Percentiles rank a stretch among this genome's conserved stretches.
Conservation (phyloP, 163 green algal genomes). For the Chlorella variabilis region DNA sequence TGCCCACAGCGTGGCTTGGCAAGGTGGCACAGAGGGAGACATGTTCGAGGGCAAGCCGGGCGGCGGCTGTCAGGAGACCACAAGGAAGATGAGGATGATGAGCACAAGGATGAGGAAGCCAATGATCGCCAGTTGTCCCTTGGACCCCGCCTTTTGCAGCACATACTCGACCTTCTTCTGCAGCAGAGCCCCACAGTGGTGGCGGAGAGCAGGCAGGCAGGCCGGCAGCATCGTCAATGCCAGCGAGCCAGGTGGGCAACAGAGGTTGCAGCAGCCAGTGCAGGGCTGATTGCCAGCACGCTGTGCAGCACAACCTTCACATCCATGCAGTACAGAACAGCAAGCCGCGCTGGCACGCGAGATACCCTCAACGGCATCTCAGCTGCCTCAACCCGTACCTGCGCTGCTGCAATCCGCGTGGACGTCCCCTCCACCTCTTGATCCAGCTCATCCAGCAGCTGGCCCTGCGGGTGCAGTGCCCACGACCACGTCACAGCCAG, state of each 20-base stretch:
- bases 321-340: no score
- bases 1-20: neutral
- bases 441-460: constrained; percentile 72
- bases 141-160: constrained; percentile 60
- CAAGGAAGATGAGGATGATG: constrained; percentile 50
- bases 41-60: neutral
- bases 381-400: constrained; percentile 27
- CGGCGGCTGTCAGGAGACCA: constrained; percentile 44
- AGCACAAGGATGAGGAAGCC: constrained; percentile 60
- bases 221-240: no score
- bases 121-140: constrained; percentile 68
- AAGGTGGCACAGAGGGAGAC: neutral
- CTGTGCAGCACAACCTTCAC: no score
- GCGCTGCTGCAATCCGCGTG: constrained; percentile 60
- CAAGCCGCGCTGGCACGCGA: no score
- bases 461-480: constrained; percentile 23
- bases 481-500: no score
- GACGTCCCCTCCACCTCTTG: constrained; percentile 66
- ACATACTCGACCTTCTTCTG: constrained; percentile 65
- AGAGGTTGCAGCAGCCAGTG: no score
- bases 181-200: no score
- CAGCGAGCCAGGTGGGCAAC: no score
- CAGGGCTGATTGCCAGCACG: no score
- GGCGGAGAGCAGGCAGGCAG: no score
- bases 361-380: no score